Conservation (phyloP, 257 asterid genomes). For the Fraxinus americana region DNA sequence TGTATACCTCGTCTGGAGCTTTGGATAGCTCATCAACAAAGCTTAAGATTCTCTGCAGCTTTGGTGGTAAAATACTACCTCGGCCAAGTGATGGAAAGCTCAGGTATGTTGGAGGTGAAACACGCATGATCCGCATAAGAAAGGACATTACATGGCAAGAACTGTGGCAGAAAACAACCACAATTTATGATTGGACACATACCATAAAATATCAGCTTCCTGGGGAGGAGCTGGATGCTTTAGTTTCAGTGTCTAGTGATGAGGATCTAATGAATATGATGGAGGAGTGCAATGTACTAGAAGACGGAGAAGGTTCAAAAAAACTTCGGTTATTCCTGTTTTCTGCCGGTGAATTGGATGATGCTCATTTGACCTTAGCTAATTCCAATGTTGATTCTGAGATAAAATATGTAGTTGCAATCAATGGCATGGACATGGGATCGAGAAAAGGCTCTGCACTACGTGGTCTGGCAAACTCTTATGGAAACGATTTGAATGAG, state of each 20-base stretch:
- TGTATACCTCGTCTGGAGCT: constrained; percentile 54
- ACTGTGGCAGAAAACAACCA: constrained; percentile 56
- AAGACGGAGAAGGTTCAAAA: constrained; percentile 56
- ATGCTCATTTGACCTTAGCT: constrained; percentile 57
- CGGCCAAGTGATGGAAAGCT: constrained; percentile 93
- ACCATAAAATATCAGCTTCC: constrained; percentile 91
- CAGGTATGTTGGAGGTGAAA: constrained; percentile 97
- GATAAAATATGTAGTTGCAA: constrained; percentile 79
- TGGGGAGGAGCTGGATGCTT: constrained; percentile 93
- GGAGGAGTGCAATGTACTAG: constrained; percentile 74
- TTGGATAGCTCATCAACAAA: constrained; percentile 55
- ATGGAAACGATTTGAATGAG: constrained; percentile 59
- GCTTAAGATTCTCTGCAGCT: constrained; percentile 85
- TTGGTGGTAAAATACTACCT: constrained; percentile 86
- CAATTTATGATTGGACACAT: constrained; percentile 57
- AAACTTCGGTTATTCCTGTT: constrained; percentile 81
- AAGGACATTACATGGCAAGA: constrained; percentile 73
- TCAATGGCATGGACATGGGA: constrained; percentile 65
- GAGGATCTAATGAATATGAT: constrained; percentile 94
- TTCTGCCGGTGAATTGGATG: constrained; percentile 68
- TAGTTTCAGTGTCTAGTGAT: constrained; percentile 78
- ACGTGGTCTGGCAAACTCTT: constrained; percentile 47
- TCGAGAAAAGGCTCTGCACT: constrained; percentile 49
- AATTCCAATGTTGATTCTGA: constrained; percentile 66
- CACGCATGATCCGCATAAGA: constrained; percentile 74